A percentile compares a stretch with the other conserved stretches of the same genome.
Evolutionary conservation across 1,284 basidiomycete species (phyloP).

Genomic region (Tausonia pullulans): DNA sequence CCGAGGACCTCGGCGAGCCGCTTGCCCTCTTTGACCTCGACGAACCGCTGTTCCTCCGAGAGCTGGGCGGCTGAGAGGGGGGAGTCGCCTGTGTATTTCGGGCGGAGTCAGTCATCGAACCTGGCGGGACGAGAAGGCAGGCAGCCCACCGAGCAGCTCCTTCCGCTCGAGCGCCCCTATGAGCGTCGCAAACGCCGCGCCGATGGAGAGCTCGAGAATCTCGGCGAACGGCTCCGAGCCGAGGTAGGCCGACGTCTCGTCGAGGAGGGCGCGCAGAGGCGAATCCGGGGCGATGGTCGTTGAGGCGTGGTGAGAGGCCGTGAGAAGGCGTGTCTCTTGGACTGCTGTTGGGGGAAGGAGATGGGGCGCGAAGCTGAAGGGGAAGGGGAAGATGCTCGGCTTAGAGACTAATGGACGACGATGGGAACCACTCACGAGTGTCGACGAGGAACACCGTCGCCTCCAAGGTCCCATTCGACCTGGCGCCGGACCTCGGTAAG

Average conservation of each 20-base stretch:
- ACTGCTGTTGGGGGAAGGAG: constrained; percentile 59
- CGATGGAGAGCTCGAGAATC: constrained; percentile 56
- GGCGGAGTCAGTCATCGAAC: constrained; percentile 16
- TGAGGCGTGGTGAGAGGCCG: constrained; percentile 44
- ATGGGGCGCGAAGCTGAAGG: constrained; percentile 22
- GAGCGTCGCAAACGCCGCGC: constrained; percentile 49
- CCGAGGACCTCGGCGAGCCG: constrained; percentile 65
- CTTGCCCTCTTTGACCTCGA: constrained; percentile 40
- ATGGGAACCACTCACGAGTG: constrained; percentile 40
- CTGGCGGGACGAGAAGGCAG: not conserved
- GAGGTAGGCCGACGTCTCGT: constrained; percentile 55
- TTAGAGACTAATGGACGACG: not conserved
- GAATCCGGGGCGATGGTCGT: constrained; percentile 24
- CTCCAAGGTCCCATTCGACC: constrained; percentile 43
- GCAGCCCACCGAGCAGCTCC: constrained; percentile 37
- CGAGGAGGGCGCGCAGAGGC: constrained; percentile 50
- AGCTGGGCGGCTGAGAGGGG: constrained; percentile 8
- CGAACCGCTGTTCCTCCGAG: constrained; percentile 21
- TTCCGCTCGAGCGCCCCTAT: constrained; percentile 46
- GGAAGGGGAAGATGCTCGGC: not conserved
- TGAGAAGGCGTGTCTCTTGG: constrained; percentile 54
- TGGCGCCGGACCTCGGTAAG: constrained; percentile 57
- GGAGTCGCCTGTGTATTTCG: too few relatives aligned
- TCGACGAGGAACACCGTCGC: constrained; percentile 46
- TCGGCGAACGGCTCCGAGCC: constrained; percentile 55